These are phyloP conservation scores for Penicillium aurantiogriseum DNA, from an alignment of 2,329 filamentous ascomycete genomes.

Conservation along the genomic window DNA sequence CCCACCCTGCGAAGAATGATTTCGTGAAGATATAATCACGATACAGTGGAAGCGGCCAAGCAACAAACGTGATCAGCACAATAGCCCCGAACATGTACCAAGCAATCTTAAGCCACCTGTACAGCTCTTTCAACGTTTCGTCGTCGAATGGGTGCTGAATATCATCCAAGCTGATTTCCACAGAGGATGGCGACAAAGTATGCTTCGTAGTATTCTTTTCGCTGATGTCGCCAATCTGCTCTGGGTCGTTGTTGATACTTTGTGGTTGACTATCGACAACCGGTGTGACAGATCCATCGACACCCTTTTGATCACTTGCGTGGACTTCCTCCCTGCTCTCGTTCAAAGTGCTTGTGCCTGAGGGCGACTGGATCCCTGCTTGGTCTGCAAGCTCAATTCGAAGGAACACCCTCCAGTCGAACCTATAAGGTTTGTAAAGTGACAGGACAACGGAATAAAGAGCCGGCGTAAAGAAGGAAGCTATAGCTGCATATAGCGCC, in stretches of 20 bases:
- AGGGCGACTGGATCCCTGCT: constrained; percentile 21
- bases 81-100: constrained; percentile 43
- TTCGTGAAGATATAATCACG: constrained; percentile 50
- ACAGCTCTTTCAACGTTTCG: constrained; percentile 34
- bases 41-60: constrained; percentile 53
- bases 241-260: background rate
- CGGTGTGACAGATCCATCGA: background rate
- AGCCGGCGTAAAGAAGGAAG: constrained; percentile 48
- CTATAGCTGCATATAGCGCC: constrained; percentile 47
- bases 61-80: constrained; percentile 48
- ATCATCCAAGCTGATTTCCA: constrained; percentile 36
- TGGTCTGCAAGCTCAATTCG: constrained; percentile 49
- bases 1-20: constrained; percentile 49
- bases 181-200: background rate
- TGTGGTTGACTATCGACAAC: background rate
- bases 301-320: background rate
- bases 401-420: constrained; percentile 49
- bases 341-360: constrained; percentile 12
- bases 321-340: constrained; percentile 11
- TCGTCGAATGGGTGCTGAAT: constrained; percentile 47
- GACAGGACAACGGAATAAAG: constrained; percentile 50
- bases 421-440: constrained; percentile 37
- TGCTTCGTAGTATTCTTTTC: background rate
- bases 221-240: background rate
- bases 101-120: constrained; percentile 43